Percentiles rank a stretch among this genome's conserved stretches.
Evolutionary conservation across 352 stramenopile species (phyloP).

Genomic region (Phytophthora pseudosyringae): DNA sequence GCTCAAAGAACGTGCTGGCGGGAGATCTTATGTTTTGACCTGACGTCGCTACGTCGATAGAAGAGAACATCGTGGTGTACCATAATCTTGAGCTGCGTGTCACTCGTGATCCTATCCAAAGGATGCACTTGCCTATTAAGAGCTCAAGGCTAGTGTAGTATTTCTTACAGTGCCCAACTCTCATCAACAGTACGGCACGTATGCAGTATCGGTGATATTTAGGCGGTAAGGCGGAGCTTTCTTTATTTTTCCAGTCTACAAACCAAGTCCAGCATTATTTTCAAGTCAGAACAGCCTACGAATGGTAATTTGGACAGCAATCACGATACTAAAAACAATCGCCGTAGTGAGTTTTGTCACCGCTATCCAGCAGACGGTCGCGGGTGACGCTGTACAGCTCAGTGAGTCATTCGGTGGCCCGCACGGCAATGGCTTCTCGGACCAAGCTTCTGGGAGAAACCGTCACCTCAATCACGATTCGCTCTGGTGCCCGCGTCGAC

Average conservation of each 20-base stretch:
- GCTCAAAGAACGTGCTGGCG: no score
- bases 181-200: background rate
- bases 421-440: slow-evolving; percentile 7
- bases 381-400: background rate
- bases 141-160: no score
- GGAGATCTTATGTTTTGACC: no score
- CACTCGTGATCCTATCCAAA: no score
- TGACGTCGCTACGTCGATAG: no score
- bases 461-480: slow-evolving; percentile 5
- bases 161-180: background rate
- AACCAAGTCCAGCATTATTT: background rate
- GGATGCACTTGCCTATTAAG: no score
- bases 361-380: background rate
- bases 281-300: background rate
- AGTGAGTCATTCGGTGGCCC: slow-evolving; percentile 7
- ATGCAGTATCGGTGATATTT: no score
- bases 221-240: no score
- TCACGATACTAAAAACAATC: background rate
- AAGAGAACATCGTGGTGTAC: no score
- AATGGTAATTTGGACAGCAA: background rate
- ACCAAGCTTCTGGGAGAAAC: slow-evolving; percentile 4
- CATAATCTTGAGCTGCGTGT: no score
- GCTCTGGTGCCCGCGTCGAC: slow-evolving; percentile 1
- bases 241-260: background rate
- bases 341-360: background rate